phyloP scores from a whole-genome alignment of 2,329 filamentous ascomycete species.

The Exophiala xenobiotica region DNA sequence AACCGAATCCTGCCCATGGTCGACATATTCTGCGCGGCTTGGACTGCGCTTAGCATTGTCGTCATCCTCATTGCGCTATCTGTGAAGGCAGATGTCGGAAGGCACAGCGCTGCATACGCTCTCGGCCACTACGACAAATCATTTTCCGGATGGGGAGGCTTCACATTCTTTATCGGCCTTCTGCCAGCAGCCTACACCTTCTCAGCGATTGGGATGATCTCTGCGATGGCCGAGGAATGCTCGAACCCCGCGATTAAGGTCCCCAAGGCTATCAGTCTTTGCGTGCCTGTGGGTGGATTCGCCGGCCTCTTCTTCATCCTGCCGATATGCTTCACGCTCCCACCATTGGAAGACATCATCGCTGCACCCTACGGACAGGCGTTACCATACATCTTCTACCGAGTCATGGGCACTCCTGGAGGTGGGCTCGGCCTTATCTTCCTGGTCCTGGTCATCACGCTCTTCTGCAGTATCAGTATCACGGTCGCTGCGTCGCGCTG shows the following conservation, averaged over 20 bases:
- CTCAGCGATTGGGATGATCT: constrained; percentile 62
- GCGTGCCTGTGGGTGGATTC: constrained; percentile 54
- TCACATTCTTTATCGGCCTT: constrained; percentile 63
- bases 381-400: constrained; percentile 52
- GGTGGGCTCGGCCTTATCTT: constrained; percentile 51
- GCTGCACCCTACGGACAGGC: constrained; percentile 49
- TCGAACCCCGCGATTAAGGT: constrained; percentile 53
- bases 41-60: constrained; percentile 57
- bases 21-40: constrained; percentile 58
- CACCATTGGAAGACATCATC: constrained; percentile 48
- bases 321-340: constrained; percentile 54
- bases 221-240: constrained; percentile 63
- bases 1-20: constrained; percentile 66
- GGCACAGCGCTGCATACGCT: constrained; percentile 53
- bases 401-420: constrained; percentile 51
- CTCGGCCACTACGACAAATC: constrained; percentile 58
- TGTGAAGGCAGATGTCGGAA: constrained; percentile 53
- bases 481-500: constrained; percentile 50
- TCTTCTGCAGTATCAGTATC: constrained; percentile 57
- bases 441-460: constrained; percentile 50
- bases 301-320: constrained; percentile 57
- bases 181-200: constrained; percentile 60
- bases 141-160: constrained; percentile 58
- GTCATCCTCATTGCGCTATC: constrained; percentile 59
- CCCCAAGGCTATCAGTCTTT: constrained; percentile 53